A percentile compares a stretch with the other conserved stretches of the same genome.
Conservation (phyloP, 1,139 yeast species). For the Taphrina sp. region DNA sequence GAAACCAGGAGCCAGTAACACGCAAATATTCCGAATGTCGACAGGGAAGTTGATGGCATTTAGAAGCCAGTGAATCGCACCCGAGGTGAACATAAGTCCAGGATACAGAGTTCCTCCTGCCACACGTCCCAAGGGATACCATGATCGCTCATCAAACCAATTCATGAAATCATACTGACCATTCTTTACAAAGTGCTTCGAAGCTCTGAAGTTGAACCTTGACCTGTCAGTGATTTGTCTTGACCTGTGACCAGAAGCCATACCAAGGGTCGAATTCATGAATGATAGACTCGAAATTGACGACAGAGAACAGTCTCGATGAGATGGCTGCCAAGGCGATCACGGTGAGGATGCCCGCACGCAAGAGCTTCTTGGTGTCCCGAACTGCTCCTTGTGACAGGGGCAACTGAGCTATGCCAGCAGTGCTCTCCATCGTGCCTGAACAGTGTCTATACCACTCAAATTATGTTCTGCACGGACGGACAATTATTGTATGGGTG, state of each 20-base stretch:
- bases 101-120: constrained; percentile 99
- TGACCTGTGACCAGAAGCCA: background rate
- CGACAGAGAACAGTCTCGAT: constrained; percentile 67
- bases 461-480: too few relatives aligned
- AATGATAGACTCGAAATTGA: constrained; percentile 89
- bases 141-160: constrained; percentile 98
- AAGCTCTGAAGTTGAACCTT: constrained; percentile 96
- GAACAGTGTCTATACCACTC: too few relatives aligned
- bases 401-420: background rate
- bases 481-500: too few relatives aligned
- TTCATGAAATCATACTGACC: constrained; percentile 88
- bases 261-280: constrained; percentile 64
- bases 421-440: too few relatives aligned
- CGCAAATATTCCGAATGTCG: constrained; percentile 94
- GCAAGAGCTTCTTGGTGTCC: constrained; percentile 21
- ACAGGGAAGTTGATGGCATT: constrained; percentile 70
- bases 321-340: constrained; percentile 68
- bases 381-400: background rate
- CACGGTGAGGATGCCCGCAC: constrained; percentile 33
- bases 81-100: constrained; percentile 96
- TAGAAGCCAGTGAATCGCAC: constrained; percentile 76
- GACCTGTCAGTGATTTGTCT: constrained; percentile 56
- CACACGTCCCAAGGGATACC: constrained; percentile 99
- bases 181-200: constrained; percentile 79
- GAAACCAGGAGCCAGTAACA: constrained; percentile 92